Evolutionary conservation across 305 asterid species (phyloP).

Genomic region (Caryopteris hybrid): DNA sequence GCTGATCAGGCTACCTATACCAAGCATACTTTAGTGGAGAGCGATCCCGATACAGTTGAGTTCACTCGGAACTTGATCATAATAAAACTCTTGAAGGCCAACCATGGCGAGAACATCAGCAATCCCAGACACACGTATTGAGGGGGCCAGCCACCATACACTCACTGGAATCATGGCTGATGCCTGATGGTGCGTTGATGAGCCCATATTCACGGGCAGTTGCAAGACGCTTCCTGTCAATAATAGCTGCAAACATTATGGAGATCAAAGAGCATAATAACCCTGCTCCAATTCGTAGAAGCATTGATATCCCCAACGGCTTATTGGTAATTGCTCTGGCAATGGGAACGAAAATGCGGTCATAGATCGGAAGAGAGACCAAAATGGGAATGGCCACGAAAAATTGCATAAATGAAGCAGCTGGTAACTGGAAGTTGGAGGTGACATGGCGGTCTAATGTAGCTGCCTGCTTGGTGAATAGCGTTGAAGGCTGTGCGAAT

Average conservation of each 20-base stretch:
- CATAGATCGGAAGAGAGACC: constrained; percentile 26
- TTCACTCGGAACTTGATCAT: constrained; percentile 37
- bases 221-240: constrained; percentile 33
- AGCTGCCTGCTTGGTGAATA: constrained; percentile 51
- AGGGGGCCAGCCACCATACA: constrained; percentile 38
- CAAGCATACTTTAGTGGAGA: constrained; percentile 31
- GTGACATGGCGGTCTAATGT: constrained; percentile 37
- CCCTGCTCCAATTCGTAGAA: constrained; percentile 42
- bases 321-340: constrained; percentile 31
- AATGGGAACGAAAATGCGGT: constrained; percentile 34
- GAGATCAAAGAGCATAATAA: constrained; percentile 16
- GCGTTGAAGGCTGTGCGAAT: constrained; percentile 28
- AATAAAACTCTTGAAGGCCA: constrained; percentile 48
- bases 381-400: constrained; percentile 9
- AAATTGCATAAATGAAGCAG: constrained; percentile 33
- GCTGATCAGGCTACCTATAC: constrained; percentile 37
- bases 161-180: constrained; percentile 31
- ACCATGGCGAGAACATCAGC: constrained; percentile 32
- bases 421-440: constrained; percentile 26
- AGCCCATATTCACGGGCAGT: constrained; percentile 24
- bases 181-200: constrained; percentile 20
- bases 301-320: constrained; percentile 37
- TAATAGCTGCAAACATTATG: constrained; percentile 27
- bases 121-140: constrained; percentile 33
- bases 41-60: constrained; percentile 46